Base-by-base conservation (phyloP, 257 asterid species). In the Solanum habrochaites region DNA sequence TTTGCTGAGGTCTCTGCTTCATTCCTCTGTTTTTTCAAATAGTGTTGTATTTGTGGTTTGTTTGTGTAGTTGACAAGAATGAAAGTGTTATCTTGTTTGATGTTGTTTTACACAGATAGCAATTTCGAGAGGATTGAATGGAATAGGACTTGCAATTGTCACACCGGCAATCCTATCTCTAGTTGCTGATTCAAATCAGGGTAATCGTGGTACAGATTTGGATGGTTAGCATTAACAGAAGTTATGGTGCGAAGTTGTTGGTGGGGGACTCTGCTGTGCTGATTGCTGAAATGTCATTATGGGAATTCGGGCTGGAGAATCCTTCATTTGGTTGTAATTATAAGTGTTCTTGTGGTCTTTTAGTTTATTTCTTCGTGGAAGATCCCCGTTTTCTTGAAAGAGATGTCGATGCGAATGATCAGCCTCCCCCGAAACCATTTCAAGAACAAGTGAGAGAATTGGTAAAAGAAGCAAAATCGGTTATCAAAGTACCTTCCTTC, bases 261-360 rank as follows among this genome's bases (percentile, higher is more conserved):
- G 99, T 7, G 98, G 98, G 98, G 98, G 6, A 92, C 92, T 18
- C 7, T 90, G 27, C 98, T 3, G 92, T 94, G 37, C 89, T 95
- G 3, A 47, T 96, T 20, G 98, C 99, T 82, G 92, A 95, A 60
- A 86, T 93, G 3, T 69, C 98, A 5, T 84, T 89, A 81, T 93
- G 92, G 99, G 99, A 8, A 93, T 96, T 18, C 97, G 0, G 99
- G 98, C 45, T 96, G 99, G 99, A 91, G 99, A 88, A 85, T 96
- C 98, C 23, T 95, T 87, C 96, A 94, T 89, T 85, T 96, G 25
- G 98, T 96, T 31, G 98, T 91, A 29, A 21, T 91, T 3, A 16
- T 94, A 60, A 96, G 99, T 74, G 88, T 94, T 60, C 42, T 93
- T 10, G 92, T 96, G 99, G 99, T 7, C 77, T 93, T 87, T 88